Conservation (phyloP, 192 early-diverging fungal genomes). For the Piromyces finnis region DNA sequence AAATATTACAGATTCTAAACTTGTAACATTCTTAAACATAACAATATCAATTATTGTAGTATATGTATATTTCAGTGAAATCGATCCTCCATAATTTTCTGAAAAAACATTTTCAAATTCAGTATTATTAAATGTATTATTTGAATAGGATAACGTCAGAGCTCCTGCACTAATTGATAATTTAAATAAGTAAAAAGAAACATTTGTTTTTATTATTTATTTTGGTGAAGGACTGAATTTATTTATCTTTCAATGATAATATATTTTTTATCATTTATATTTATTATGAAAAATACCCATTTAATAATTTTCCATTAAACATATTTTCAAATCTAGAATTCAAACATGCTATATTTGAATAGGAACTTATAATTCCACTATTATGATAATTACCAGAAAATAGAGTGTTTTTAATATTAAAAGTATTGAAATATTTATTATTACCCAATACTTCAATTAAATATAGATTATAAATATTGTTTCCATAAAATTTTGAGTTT, state of each 20-base stretch:
- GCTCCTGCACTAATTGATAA: background rate
- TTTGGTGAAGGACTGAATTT: no score
- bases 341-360: background rate
- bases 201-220: background rate
- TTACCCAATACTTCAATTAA: background rate
- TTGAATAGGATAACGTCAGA: background rate
- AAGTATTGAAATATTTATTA: background rate
- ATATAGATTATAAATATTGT: background rate
- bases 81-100: background rate
- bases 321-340: background rate
- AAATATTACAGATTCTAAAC: background rate
- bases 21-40: background rate
- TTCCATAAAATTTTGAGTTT: background rate
- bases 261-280: no score
- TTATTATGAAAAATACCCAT: no score
- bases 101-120: background rate
- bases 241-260: background rate
- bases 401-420: background rate
- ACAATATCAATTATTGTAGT: background rate
- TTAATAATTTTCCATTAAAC: background rate
- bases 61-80: background rate
- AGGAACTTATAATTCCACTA: background rate
- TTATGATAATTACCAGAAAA: background rate
- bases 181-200: background rate
- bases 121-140: background rate